Evolutionary conservation across 345 rosid species (phyloP).

Genomic region (Abelmoschus esculentus): DNA sequence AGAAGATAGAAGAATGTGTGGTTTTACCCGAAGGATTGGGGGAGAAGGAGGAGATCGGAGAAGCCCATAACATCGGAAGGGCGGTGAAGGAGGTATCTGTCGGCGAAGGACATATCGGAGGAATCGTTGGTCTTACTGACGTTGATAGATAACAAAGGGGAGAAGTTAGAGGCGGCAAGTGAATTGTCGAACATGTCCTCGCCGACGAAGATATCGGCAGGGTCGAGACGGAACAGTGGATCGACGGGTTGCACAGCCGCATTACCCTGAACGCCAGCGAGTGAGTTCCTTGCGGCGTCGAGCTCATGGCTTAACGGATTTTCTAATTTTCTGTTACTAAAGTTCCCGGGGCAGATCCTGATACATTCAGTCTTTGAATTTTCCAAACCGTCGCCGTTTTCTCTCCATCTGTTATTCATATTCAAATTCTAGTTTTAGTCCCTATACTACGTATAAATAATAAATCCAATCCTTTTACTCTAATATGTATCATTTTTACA

Average conservation of each 20-base stretch:
- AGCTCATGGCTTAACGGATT: conserved; percentile 31
- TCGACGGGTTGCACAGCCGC: conserved; percentile 86
- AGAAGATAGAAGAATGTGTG: not conserved
- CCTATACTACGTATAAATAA: no score
- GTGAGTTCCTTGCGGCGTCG: conserved; percentile 55
- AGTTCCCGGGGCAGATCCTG: not conserved
- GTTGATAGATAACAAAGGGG: conserved; percentile 33
- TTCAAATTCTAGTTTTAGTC: no score
- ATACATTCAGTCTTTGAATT: no score
- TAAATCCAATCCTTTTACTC: no score
- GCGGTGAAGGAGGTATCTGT: conserved; percentile 53
- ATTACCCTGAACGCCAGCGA: conserved; percentile 94
- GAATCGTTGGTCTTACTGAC: conserved; percentile 26
- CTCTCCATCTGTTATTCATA: not conserved
- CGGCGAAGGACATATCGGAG: conserved; percentile 68
- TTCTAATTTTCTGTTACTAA: not conserved
- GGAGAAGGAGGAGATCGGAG: conserved; percentile 92
- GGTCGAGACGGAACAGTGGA: conserved; percentile 78
- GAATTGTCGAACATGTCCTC: conserved; percentile 89
- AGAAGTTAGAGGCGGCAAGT: conserved; percentile 51
- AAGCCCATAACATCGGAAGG: conserved; percentile 80
- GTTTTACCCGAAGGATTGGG: conserved; percentile 67
- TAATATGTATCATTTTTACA: no score
- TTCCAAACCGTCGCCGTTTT: not conserved
- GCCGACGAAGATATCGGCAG: conserved; percentile 81